phyloP scores from a whole-genome alignment of 2,329 filamentous ascomycete species.

The Bipolaris bicolor region DNA sequence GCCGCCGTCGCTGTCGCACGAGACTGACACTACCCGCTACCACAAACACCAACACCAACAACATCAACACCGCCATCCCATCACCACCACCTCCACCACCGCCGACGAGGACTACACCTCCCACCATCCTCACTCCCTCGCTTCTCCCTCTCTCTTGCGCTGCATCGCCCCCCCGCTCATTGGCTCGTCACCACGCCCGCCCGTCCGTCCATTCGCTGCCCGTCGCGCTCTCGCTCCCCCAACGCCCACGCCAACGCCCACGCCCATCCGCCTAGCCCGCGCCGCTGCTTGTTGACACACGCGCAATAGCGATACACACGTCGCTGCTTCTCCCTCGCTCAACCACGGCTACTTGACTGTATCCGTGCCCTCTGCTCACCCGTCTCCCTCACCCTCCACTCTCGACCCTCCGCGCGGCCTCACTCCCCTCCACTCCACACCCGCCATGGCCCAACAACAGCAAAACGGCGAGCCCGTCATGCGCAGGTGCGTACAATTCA shows the following conservation, averaged over 20 bases:
- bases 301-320: conserved; percentile 7
- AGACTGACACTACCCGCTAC: not conserved
- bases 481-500: conserved; percentile 63
- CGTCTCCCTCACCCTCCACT: not conserved
- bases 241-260: conserved; percentile 9
- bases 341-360: conserved; percentile 21
- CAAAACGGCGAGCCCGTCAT: conserved; percentile 62
- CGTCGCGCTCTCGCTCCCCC: conserved; percentile 11
- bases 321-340: conserved; percentile 5
- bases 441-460: conserved; percentile 48
- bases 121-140: conserved; percentile 15
- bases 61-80: not conserved
- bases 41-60: not conserved
- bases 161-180: not conserved
- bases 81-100: not conserved
- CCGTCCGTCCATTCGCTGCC: conserved; percentile 2
- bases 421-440: conserved; percentile 5
- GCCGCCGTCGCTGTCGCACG: conserved; percentile 2
- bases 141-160: conserved; percentile 11
- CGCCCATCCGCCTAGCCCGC: conserved; percentile 13
- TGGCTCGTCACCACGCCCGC: not conserved
- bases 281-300: conserved; percentile 7
- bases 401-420: conserved; percentile 4
- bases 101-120: not conserved
- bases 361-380: conserved; percentile 5